phyloP scores from a whole-genome alignment of 2,329 filamentous ascomycete species.

The Exophiala dermatitidis region DNA sequence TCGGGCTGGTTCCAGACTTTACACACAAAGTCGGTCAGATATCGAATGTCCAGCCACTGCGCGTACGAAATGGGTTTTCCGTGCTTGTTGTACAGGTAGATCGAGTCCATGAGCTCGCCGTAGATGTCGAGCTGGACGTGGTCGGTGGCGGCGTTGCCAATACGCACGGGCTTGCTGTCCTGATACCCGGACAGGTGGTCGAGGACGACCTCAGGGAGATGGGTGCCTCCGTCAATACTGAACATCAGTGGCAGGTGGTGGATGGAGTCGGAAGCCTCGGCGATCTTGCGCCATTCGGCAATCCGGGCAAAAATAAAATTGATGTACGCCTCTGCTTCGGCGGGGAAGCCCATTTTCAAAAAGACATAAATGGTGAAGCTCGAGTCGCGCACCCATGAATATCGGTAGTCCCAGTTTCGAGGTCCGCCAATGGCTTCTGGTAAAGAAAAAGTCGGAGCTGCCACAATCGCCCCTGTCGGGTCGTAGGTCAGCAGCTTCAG shows the following conservation, averaged over 20 bases:
- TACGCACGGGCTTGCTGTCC: constrained; percentile 63
- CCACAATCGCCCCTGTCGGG: constrained; percentile 69
- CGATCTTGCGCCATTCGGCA: constrained; percentile 51
- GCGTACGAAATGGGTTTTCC: constrained; percentile 71
- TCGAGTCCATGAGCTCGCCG: constrained; percentile 67
- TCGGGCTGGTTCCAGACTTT: constrained; percentile 61
- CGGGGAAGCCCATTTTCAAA: constrained; percentile 65
- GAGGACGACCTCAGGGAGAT: constrained; percentile 64
- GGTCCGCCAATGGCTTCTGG: constrained; percentile 65
- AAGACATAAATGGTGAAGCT: constrained; percentile 72
- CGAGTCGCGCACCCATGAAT: constrained; percentile 68
- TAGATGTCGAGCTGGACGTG: constrained; percentile 76
- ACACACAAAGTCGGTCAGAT: constrained; percentile 63
- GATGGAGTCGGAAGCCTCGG: constrained; percentile 42
- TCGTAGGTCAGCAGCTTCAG: constrained; percentile 72
- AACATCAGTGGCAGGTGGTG: constrained; percentile 66
- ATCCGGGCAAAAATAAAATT: constrained; percentile 68
- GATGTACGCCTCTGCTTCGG: constrained; percentile 72
- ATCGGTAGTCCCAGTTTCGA: constrained; percentile 48
- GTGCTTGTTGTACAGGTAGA: constrained; percentile 74
- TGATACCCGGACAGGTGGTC: constrained; percentile 66
- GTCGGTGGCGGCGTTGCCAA: constrained; percentile 69
- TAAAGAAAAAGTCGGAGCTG: constrained; percentile 68
- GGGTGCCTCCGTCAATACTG: constrained; percentile 65
- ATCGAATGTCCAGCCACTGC: constrained; percentile 63